Percentiles rank a stretch among this genome's conserved stretches.
Conservation (phyloP, 495 filamentous ascomycete species). For the Geopyxis carbonaria region DNA sequence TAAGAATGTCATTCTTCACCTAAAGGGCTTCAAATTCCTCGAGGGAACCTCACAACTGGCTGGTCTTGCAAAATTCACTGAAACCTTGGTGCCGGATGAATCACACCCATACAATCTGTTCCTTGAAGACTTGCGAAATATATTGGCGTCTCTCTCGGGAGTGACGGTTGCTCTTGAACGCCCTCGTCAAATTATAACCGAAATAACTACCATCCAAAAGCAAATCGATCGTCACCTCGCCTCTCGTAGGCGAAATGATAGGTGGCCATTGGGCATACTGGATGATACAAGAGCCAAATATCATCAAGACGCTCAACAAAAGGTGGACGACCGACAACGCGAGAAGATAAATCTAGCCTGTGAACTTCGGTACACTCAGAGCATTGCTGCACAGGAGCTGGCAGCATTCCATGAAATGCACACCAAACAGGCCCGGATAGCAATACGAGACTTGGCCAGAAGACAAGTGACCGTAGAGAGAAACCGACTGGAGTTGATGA, state of each 20-base stretch:
- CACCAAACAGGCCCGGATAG: conserved; percentile 54
- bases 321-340: conserved; percentile 43
- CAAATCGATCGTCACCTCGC: conserved; percentile 57
- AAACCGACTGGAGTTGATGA: conserved; percentile 63
- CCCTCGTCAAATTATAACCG: conserved; percentile 58
- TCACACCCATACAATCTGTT: conserved; percentile 59
- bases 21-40: conserved; percentile 46
- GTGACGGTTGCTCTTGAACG: conserved; percentile 64
- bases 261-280: conserved; percentile 67
- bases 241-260: conserved; percentile 51
- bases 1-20: conserved; percentile 14
- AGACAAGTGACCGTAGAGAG: conserved; percentile 63
- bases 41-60: conserved; percentile 43
- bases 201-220: conserved; percentile 46
- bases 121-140: conserved; percentile 53
- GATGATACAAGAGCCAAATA: conserved; percentile 75
- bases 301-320: conserved; percentile 51
- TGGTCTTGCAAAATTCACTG: conserved; percentile 57
- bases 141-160: conserved; percentile 62
- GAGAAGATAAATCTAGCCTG: conserved; percentile 50
- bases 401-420: conserved; percentile 87
- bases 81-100: conserved; percentile 46
- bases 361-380: conserved; percentile 81
- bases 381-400: conserved; percentile 77
- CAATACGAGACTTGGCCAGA: conserved; percentile 57